Percentiles rank a stretch among this genome's conserved stretches.
phyloP scores from a whole-genome alignment of 192 early-diverging fungal species.

The Geosiphon pyriformis region DNA sequence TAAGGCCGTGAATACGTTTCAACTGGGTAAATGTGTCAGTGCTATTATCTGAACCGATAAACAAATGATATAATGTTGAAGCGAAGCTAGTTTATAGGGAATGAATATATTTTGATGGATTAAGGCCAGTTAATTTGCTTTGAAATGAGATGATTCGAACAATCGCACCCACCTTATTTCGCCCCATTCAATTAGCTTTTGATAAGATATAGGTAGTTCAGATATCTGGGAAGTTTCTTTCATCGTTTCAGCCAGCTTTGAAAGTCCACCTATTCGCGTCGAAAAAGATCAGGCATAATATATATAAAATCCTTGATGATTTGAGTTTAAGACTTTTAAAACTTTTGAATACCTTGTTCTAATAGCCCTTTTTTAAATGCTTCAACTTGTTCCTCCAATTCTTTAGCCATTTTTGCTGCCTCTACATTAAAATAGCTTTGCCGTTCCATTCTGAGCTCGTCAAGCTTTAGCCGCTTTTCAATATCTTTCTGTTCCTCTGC shows the following conservation, averaged over 20 bases:
- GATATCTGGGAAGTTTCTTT: slow-evolving; percentile 31
- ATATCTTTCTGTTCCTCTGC: slow-evolving; percentile 34
- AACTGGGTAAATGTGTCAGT: slow-evolving; percentile 42
- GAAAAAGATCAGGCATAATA: neutral
- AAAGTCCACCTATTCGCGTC: slow-evolving; percentile 28
- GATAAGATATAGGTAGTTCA: slow-evolving; percentile 37
- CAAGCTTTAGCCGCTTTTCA: slow-evolving; percentile 32
- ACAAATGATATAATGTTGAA: slow-evolving; percentile 46
- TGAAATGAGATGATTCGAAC: neutral
- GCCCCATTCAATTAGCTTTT: slow-evolving; percentile 48
- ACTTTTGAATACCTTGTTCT: slow-evolving; percentile 34
- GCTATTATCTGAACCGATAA: slow-evolving; percentile 47
- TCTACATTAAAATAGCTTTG: slow-evolving; percentile 39
- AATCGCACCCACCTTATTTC: slow-evolving; percentile 40
- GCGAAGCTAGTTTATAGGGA: slow-evolving; percentile 35
- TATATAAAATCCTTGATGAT: no score
- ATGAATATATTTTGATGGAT: neutral
- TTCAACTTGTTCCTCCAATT: slow-evolving; percentile 43
- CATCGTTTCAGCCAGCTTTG: slow-evolving; percentile 28
- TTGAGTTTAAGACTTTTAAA: no score
- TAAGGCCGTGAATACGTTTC: slow-evolving; percentile 47
- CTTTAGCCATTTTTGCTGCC: slow-evolving; percentile 38
- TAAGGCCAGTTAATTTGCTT: neutral
- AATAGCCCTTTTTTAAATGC: slow-evolving; percentile 43
- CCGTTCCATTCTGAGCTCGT: slow-evolving; percentile 36